These are phyloP conservation scores for Scutellaria galericulata DNA, from an alignment of 257 asterid species.

Conservation along the genomic window DNA sequence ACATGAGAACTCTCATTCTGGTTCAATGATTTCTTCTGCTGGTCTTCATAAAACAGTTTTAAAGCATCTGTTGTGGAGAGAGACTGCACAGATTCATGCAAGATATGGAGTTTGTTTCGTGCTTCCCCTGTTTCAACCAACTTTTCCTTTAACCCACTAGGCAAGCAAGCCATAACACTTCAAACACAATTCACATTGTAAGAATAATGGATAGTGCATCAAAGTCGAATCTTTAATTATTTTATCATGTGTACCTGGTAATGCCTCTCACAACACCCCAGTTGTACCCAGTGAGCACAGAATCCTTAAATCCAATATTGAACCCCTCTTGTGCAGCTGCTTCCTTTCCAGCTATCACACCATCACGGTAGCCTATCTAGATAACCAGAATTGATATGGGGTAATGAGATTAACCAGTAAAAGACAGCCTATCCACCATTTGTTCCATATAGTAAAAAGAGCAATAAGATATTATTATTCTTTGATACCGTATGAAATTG, in stretches of 20 bases:
- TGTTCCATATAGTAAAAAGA: conserved; percentile 14
- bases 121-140: conserved; percentile 68
- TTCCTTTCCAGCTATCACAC: conserved; percentile 84
- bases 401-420: not conserved
- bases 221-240: not conserved
- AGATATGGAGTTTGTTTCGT: conserved; percentile 48
- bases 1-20: conserved; percentile 37
- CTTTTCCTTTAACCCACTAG: conserved; percentile 55
- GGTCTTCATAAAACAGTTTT: conserved; percentile 54
- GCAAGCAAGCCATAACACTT: conserved; percentile 72
- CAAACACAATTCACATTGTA: conserved; percentile 8
- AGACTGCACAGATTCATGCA: conserved; percentile 59
- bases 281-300: conserved; percentile 63
- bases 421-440: not conserved
- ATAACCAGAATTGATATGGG: conserved; percentile 33
- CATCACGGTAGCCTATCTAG: conserved; percentile 97
- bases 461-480: conserved; percentile 4
- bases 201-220: not conserved
- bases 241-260: conserved; percentile 55
- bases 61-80: conserved; percentile 63
- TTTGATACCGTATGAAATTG: conserved; percentile 79
- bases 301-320: conserved; percentile 71
- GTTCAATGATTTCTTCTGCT: conserved; percentile 37
- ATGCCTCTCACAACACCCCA: conserved; percentile 84
- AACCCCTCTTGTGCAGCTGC: conserved; percentile 87